Base-by-base conservation (phyloP, 192 early-diverging fungal species). In the Linderina pennispora region DNA sequence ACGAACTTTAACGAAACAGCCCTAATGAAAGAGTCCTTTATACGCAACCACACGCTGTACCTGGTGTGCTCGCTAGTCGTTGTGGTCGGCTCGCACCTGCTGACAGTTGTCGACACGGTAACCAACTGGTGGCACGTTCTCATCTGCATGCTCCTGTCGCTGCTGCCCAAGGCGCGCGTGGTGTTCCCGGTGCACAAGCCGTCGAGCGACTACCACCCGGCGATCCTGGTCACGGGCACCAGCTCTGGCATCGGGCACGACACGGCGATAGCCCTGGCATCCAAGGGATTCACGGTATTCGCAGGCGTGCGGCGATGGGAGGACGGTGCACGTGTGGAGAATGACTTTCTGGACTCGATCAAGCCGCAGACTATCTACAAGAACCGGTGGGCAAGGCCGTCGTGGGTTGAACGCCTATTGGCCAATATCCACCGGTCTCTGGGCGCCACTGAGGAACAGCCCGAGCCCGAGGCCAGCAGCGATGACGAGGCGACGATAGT, bases 211-310 rank as follows among this genome's bases (percentile, higher is more conserved):
- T 72, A 50, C 52, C 64, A 67, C 35, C 75, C 75, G 2, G 75
- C 60, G 3, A 58, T 77, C 5, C 51, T 77, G 15, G 50, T 77
- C 16, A 77, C 75, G 23, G 75, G 75, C 16, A 73, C 69, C 16
- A 69, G 65, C 52, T 62, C 65, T 1, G 75, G 75, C 6, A 77
- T 77, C 25, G 75, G 75, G 31, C 69, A 63, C 45, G 75, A 77
- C 47, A 47, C 62, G 0, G 75, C 75, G 3, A 40, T 77, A 13
- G 64, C 61, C 10, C 53, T 77, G 31, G 75, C 75, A 3, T 37
- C 58, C 23, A 31, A 36, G 22, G 75, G 75, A 9, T 77, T 69
- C 53, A 72, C 69, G 0, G 75, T 77, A n/a, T 69, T 77, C 46
- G 69, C 75, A 0, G 75, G 68, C 5, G 75, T 77, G 47, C 64